Base-by-base conservation (phyloP, 139 green algal genomes). In the Picochlorum sp. region DNA sequence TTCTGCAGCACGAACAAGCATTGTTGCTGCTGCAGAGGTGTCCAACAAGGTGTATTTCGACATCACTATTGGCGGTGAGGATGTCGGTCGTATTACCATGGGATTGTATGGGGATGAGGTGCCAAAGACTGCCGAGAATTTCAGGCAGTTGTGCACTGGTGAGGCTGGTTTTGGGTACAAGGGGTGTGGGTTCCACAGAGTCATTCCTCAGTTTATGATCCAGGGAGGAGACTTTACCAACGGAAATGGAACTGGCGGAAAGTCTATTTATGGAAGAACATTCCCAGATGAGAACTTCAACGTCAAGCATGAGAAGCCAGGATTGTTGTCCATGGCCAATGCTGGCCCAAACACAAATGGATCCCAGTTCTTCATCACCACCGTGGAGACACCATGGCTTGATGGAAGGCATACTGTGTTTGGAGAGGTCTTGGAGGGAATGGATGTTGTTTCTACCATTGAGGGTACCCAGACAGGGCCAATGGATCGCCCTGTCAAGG, bases 281-380 rank as follows among this genome's bases (percentile, higher is more conserved):
- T 61, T 69, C 20, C n/a, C 57, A 20, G 49, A 66, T 41, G 63
- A 69, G 52, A 73, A 65, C 61, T 74, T 69, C 51, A 61, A 66
- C 52, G 21, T 71, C 21, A 69, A 70, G 46, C 75, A 86, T 70
- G 75, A 65, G 20, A 81, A 79, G 9, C 76, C 84, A 16, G 89
- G 89, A n/a, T 73, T 89, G 38, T 75, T 96, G 49, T 87, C 76
- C 58, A 96, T 96, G 89, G 90, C 90, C 46, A 97, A 97, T 74
- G 87, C 90, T 3, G 87, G 87, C 4, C 80, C 80, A 21, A 84
- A 87, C 75, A 90, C 84, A 50, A 92, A 91, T 58, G 84, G 69
- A 69, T 79, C 66, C 3, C 84, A 94, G 74, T 96, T 96, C 73
- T 95, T 96, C 84, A 84, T 96, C 58, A 90, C 81, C 63, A 97